Percentiles rank a stretch among this genome's conserved stretches.
Evolutionary conservation across 2,329 filamentous ascomycete species (phyloP).

Genomic region (Didymella arachidicola): DNA sequence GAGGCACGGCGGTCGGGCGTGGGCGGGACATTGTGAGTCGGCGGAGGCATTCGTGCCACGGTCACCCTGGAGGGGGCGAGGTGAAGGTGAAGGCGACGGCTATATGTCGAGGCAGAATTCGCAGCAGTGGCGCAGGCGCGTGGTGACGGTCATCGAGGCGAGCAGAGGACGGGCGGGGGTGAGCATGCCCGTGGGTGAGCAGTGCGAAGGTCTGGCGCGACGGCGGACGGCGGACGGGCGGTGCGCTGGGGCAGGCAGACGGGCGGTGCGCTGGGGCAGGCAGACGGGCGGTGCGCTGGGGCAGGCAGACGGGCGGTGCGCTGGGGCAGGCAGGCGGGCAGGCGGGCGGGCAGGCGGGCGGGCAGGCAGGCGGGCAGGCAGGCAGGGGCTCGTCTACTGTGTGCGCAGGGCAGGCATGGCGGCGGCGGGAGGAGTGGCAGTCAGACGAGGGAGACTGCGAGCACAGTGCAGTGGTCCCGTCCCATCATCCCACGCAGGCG

Average conservation of each 20-base stretch:
- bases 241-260: background rate
- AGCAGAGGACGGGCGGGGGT: conserved; percentile 5
- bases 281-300: too few species aligned
- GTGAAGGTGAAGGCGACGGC: conserved; percentile 2
- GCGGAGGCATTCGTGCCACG: conserved; percentile 49
- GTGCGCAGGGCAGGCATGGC: conserved; percentile 3
- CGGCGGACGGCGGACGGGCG: background rate
- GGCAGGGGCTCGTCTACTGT: background rate
- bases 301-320: too few species aligned
- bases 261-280: too few species aligned
- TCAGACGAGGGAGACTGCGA: background rate
- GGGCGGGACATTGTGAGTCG: conserved; percentile 45
- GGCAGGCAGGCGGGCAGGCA: background rate
- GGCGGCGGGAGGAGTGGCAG: background rate
- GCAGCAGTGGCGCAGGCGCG: conserved; percentile 26
- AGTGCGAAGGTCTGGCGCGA: background rate
- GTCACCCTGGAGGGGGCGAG: conserved; percentile 14
- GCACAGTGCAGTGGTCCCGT: background rate
- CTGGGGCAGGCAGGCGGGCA: background rate
- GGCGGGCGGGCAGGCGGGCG: too few species aligned
- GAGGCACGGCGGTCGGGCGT: conserved; percentile 51
- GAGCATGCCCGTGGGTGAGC: conserved; percentile 8
- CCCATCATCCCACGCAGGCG: background rate
- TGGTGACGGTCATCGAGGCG: conserved; percentile 16
- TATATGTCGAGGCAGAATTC: conserved; percentile 5